These are phyloP conservation scores for Xylariaceae sp. DNA, from an alignment of 2,329 filamentous ascomycete genomes.

Conservation along the genomic window DNA sequence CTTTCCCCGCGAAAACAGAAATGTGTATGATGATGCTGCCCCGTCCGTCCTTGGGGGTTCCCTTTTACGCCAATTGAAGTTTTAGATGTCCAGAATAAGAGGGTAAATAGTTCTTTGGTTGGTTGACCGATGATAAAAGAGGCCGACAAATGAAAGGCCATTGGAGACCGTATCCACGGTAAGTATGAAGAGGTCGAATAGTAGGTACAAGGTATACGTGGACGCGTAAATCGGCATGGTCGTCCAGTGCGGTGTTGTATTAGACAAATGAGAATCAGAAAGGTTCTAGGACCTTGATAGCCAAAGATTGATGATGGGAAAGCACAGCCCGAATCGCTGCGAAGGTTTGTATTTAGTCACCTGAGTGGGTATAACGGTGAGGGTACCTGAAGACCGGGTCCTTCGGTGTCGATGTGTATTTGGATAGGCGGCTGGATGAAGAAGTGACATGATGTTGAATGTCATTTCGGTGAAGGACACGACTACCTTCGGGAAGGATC, in stretches of 20 bases:
- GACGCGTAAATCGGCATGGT: not conserved
- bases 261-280: slow-evolving; percentile 22
- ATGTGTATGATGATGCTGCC: slow-evolving; percentile 23
- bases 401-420: not conserved
- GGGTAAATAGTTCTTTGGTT: not conserved
- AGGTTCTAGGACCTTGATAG: slow-evolving; percentile 3
- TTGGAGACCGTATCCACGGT: slow-evolving; percentile 2
- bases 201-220: slow-evolving; percentile 12
- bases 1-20: slow-evolving; percentile 8
- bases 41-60: slow-evolving; percentile 8
- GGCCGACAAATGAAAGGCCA: slow-evolving; percentile 16
- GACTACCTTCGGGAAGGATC: slow-evolving; percentile 33
- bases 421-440: not conserved
- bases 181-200: slow-evolving; percentile 7
- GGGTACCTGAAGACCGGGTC: not conserved
- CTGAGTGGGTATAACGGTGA: not conserved
- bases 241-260: slow-evolving; percentile 9
- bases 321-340: slow-evolving; percentile 10
- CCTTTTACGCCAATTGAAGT: slow-evolving; percentile 19
- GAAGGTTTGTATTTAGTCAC: slow-evolving; percentile 1
- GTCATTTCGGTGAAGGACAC: too few species aligned
- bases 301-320: slow-evolving; percentile 2
- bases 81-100: slow-evolving; percentile 3
- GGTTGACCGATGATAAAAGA: not conserved
- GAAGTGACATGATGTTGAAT: slow-evolving; percentile 1